Conservation (phyloP, 1,284 basidiomycete genomes). For the Ceratobasidium sp. region DNA sequence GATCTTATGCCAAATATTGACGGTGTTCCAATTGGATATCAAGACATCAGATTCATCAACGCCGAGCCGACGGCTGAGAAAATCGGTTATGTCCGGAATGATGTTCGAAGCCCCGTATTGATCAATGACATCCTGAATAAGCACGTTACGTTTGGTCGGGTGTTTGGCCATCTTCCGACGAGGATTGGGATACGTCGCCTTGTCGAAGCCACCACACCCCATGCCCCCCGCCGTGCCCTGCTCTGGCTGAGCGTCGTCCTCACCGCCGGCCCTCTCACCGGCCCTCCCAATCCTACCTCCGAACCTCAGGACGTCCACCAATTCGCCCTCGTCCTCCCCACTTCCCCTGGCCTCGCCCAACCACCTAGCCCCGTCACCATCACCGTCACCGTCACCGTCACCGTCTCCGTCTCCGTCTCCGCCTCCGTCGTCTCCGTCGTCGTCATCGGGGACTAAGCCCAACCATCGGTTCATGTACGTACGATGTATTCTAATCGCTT, state of each 20-base stretch:
- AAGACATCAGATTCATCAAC: background rate
- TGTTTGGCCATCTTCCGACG: slow-evolving; percentile 4
- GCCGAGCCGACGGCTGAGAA: background rate
- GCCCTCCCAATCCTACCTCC: background rate
- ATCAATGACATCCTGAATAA: too few species aligned
- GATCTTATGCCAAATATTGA: slow-evolving; percentile 31
- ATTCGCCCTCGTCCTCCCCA: background rate
- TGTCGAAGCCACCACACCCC: background rate
- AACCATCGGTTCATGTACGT: slow-evolving; percentile 17
- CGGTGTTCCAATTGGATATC: background rate
- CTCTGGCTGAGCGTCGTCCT: background rate
- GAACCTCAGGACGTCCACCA: background rate
- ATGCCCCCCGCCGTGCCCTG: background rate
- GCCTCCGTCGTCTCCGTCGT: background rate
- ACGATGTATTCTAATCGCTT: slow-evolving; percentile 2
- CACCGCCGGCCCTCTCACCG: background rate
- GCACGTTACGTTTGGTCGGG: slow-evolving; percentile 10
- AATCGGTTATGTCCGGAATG: background rate
- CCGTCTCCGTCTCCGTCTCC: background rate
- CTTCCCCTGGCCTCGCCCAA: too few species aligned
- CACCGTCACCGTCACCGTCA: background rate
- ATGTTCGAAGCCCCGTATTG: slow-evolving; percentile 1
- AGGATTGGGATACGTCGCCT: slow-evolving; percentile 1
- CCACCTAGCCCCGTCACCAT: background rate
- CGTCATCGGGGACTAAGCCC: background rate